A percentile compares a stretch with the other conserved stretches of the same genome.
phyloP scores from a whole-genome alignment of 192 early-diverging fungal species.

The Borealophlyctis nickersoniae region DNA sequence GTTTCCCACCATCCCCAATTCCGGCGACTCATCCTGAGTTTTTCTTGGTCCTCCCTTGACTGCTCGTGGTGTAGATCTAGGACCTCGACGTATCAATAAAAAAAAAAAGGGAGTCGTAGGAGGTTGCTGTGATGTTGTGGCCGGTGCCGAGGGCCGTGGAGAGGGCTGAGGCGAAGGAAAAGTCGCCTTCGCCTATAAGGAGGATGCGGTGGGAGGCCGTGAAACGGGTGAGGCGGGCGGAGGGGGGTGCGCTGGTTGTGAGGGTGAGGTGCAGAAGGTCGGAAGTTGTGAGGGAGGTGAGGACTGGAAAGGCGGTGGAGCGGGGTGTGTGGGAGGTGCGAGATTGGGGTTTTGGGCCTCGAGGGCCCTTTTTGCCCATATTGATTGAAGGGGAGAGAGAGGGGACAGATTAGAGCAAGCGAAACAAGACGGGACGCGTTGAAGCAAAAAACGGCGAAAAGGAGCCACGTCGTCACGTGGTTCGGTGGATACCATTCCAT shows the following conservation, averaged over 20 bases:
- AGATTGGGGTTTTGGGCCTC: neutral
- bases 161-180: slow-evolving; percentile 37
- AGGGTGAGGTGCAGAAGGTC: slow-evolving; percentile 28
- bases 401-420: no score
- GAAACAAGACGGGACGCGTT: no score
- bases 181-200: slow-evolving; percentile 48
- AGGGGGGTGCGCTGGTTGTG: slow-evolving; percentile 14
- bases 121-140: slow-evolving; percentile 26
- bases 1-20: no score
- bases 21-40: no score
- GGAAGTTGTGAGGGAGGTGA: slow-evolving; percentile 8
- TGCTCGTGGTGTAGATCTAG: no score
- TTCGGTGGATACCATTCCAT: no score
- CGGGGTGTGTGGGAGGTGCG: neutral
- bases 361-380: neutral
- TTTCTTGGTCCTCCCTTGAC: no score
- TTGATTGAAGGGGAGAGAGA: no score
- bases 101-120: slow-evolving; percentile 27
- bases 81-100: no score
- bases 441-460: no score
- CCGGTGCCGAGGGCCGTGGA: slow-evolving; percentile 13
- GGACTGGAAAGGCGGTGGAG: neutral
- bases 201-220: slow-evolving; percentile 29
- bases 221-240: slow-evolving; percentile 20
- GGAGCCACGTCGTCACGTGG: no score